These are phyloP conservation scores for Emmonsia crescens DNA, from an alignment of 2,329 filamentous ascomycete species.

Conservation along the genomic window DNA sequence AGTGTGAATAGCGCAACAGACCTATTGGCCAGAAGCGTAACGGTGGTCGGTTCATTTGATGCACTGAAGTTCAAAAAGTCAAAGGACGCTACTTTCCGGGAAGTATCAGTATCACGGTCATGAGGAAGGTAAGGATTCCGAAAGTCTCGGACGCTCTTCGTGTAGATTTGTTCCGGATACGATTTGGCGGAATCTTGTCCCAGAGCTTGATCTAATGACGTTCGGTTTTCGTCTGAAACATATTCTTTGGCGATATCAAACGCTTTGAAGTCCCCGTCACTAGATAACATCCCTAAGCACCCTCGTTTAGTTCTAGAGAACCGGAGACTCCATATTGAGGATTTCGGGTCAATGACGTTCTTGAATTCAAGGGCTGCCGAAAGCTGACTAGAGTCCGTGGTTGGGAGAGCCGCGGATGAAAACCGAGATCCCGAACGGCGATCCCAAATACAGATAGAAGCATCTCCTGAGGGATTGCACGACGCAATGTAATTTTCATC, in stretches of 20 bases:
- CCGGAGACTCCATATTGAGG: slow-evolving; percentile 51
- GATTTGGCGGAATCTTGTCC: slow-evolving; percentile 30
- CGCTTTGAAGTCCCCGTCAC: slow-evolving; percentile 47
- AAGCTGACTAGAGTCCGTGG: slow-evolving; percentile 25
- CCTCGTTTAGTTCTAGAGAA: slow-evolving; percentile 50
- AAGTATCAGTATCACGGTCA: slow-evolving; percentile 33
- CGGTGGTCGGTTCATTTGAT: slow-evolving; percentile 39
- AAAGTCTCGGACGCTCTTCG: slow-evolving; percentile 36
- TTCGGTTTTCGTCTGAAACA: slow-evolving; percentile 27
- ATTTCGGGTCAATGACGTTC: slow-evolving; percentile 41
- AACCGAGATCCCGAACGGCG: slow-evolving; percentile 38
- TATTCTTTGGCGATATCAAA: slow-evolving; percentile 46
- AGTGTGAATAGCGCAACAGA: slow-evolving; percentile 40
- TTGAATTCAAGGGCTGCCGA: slow-evolving; percentile 48
- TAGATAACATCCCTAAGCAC: slow-evolving; percentile 48
- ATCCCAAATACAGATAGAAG: slow-evolving; percentile 53
- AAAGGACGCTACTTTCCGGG: slow-evolving; percentile 46
- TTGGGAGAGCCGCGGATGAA: slow-evolving; percentile 23
- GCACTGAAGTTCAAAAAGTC: slow-evolving; percentile 46
- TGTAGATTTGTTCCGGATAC: slow-evolving; percentile 36
- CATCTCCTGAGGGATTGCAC: slow-evolving; percentile 43
- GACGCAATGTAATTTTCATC: slow-evolving; percentile 57
- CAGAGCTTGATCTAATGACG: slow-evolving; percentile 30
- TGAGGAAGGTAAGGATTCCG: slow-evolving; percentile 37
- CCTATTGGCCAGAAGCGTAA: slow-evolving; percentile 44